phyloP scores from a whole-genome alignment of 495 filamentous ascomycete genomes.

The Neurospora sp. region DNA sequence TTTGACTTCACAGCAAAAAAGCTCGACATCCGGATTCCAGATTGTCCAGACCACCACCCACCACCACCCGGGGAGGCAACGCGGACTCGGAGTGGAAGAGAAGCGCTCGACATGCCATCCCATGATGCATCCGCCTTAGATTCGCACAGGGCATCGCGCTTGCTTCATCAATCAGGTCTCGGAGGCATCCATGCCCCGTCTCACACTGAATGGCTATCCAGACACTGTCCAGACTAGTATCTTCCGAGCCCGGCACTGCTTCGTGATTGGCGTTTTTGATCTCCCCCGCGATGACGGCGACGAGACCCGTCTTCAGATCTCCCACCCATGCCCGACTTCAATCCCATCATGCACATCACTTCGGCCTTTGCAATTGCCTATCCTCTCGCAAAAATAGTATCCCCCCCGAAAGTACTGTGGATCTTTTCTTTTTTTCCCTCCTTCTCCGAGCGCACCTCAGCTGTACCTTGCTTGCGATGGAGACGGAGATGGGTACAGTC shows the following conservation, averaged over 20 bases:
- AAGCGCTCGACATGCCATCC: background rate
- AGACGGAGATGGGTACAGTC: background rate
- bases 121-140: background rate
- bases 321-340: background rate
- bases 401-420: background rate
- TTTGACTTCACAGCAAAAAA: background rate
- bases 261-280: background rate
- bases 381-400: background rate
- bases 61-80: background rate
- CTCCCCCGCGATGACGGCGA: background rate
- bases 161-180: background rate
- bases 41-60: background rate
- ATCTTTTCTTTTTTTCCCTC: background rate
- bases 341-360: background rate
- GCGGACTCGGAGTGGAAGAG: background rate
- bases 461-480: background rate
- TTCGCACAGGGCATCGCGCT: background rate
- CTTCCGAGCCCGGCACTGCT: background rate
- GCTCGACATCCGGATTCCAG: background rate
- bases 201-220: background rate
- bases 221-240: background rate
- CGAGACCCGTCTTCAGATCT: background rate
- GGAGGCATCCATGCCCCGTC: background rate
- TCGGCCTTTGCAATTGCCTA: background rate
- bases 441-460: background rate